Evolutionary conservation across 768 basidiomycete genomes (phyloP).

Genomic region (Agaricus subrufescens): DNA sequence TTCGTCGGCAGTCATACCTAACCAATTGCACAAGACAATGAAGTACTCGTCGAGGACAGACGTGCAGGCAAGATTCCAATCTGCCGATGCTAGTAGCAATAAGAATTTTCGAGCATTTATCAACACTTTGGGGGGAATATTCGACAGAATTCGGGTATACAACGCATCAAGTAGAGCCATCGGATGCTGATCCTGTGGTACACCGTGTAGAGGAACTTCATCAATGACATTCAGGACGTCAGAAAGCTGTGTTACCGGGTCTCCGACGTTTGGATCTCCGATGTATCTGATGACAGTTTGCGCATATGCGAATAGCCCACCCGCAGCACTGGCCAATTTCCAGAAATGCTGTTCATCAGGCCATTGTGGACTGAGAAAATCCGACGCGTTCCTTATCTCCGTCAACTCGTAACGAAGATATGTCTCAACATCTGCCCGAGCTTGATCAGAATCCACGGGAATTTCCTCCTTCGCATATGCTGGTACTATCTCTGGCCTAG

Average conservation of each 20-base stretch:
- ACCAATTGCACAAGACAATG: too few species aligned
- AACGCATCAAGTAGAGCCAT: too few species aligned
- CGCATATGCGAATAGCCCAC: constrained; percentile 21
- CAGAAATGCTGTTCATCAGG: constrained; percentile 11
- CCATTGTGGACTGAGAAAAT: constrained; percentile 13
- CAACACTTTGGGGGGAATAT: too few species aligned
- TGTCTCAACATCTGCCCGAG: constrained; percentile 14
- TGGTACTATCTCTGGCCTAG: neutral
- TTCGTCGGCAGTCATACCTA: too few species aligned
- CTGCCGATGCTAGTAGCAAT: too few species aligned
- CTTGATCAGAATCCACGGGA: constrained; percentile 10
- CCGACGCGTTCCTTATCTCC: neutral
- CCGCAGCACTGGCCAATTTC: constrained; percentile 13
- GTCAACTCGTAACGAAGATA: constrained; percentile 11
- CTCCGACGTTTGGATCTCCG: neutral
- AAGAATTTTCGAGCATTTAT: too few species aligned
- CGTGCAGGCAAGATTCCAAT: too few species aligned
- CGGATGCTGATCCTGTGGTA: too few species aligned
- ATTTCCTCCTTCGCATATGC: constrained; percentile 2
- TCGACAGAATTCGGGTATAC: too few species aligned
- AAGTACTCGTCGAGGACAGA: too few species aligned
- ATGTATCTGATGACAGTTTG: constrained; percentile 17
- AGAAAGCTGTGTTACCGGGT: neutral
- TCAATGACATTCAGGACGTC: too few species aligned
- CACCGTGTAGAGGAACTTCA: too few species aligned